A percentile compares a stretch with the other conserved stretches of the same genome.
These are phyloP conservation scores for Pestalotiopsis sp. DNA, from an alignment of 2,329 filamentous ascomycete genomes.

Conservation along the genomic window DNA sequence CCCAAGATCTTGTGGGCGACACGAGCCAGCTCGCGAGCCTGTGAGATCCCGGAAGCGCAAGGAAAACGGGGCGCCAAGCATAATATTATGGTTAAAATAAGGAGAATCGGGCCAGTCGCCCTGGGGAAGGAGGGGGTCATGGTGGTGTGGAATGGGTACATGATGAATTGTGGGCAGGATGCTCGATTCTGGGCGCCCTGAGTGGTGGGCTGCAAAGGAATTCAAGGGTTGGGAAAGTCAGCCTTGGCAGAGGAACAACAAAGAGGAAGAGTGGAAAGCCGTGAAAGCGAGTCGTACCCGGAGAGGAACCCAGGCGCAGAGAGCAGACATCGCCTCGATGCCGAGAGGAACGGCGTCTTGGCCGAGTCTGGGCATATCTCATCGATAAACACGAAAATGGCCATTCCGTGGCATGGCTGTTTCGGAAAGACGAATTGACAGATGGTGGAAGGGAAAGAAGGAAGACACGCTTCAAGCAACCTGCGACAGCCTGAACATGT, in stretches of 20 bases:
- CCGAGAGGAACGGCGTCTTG: constrained; percentile 5
- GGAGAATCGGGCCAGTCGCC: background rate
- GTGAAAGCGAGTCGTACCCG: background rate
- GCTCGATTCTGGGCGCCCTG: background rate
- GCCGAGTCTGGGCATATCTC: constrained; percentile 3
- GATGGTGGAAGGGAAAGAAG: background rate
- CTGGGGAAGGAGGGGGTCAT: background rate
- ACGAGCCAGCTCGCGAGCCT: too few relatives aligned
- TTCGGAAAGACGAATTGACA: background rate
- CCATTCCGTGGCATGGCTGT: background rate
- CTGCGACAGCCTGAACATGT: too few relatives aligned
- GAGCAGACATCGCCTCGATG: constrained; percentile 3
- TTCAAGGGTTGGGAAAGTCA: background rate
- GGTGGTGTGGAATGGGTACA: background rate
- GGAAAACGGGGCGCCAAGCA: background rate
- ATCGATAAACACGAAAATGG: background rate
- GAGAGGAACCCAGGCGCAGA: background rate
- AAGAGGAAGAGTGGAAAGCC: background rate
- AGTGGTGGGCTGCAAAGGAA: background rate
- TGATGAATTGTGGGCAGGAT: constrained; percentile 1
- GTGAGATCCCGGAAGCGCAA: background rate
- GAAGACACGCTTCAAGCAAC: background rate
- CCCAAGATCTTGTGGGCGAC: background rate
- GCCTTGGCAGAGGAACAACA: background rate
- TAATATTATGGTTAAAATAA: constrained; percentile 11